phyloP scores from a whole-genome alignment of 1,139 yeast species.

The Wickerhamomyces sp. region DNA sequence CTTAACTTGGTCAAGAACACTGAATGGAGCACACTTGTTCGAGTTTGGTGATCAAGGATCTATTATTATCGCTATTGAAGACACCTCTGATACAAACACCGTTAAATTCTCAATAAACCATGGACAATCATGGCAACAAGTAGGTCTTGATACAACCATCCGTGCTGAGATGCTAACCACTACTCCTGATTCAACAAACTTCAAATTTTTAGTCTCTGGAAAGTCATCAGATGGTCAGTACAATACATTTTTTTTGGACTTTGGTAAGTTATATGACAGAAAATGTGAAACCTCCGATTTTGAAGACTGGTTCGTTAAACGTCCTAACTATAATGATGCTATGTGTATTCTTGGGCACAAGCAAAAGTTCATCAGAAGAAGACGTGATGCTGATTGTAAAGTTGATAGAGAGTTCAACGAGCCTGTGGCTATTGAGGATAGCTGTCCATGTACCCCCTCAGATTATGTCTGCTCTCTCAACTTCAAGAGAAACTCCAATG shows the following conservation, averaged over 20 bases:
- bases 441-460: constrained; percentile 58
- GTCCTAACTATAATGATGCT: constrained; percentile 33
- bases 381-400: constrained; percentile 60
- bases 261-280: constrained; percentile 50
- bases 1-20: constrained; percentile 55
- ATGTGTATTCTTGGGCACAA: constrained; percentile 69
- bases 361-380: constrained; percentile 65
- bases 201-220: constrained; percentile 54
- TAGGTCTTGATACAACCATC: constrained; percentile 43
- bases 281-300: constrained; percentile 54
- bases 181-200: constrained; percentile 64
- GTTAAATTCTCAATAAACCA: constrained; percentile 66
- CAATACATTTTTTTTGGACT: constrained; percentile 43
- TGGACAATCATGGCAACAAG: constrained; percentile 61
- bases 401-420: constrained; percentile 59
- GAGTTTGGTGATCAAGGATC: constrained; percentile 83
- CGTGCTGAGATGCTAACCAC: constrained; percentile 51
- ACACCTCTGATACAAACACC: constrained; percentile 28
- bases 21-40: constrained; percentile 52
- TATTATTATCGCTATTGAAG: constrained; percentile 52
- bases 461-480: constrained; percentile 77
- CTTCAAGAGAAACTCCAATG: constrained; percentile 40
- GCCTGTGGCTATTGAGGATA: constrained; percentile 48
- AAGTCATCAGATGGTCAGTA: constrained; percentile 26
- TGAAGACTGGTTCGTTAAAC: constrained; percentile 54